Evolutionary conservation across 139 green algal species (phyloP).

Genomic region (Marvania coccoides): DNA sequence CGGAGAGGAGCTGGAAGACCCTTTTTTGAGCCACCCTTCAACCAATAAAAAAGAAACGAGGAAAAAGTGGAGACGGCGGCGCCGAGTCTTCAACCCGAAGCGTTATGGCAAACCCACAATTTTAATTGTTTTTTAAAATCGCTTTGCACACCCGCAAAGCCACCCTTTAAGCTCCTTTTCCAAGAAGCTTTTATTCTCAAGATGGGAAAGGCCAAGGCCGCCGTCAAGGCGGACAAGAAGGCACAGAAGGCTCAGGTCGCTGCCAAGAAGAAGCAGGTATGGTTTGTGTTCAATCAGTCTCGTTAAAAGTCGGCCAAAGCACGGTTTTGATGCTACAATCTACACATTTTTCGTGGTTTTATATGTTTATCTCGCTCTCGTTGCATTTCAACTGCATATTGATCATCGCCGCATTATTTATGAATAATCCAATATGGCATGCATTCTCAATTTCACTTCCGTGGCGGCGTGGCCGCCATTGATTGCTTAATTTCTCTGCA

Average conservation of each 20-base stretch:
- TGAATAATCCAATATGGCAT: background rate
- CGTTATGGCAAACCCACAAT: no score
- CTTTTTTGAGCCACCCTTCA: no score
- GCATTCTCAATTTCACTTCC: background rate
- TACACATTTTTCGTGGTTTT: background rate
- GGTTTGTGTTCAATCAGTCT: no score
- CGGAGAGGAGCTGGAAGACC: no score
- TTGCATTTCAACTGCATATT: background rate
- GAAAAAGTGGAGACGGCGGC: no score
- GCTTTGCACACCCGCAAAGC: no score
- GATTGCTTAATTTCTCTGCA: background rate
- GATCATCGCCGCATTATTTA: background rate
- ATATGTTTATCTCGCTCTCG: background rate
- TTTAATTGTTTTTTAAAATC: no score
- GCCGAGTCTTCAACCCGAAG: no score
- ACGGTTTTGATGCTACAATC: background rate
- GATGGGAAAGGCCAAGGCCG: slow-evolving; percentile 5
- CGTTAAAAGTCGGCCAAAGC: background rate
- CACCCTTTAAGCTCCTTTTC: no score
- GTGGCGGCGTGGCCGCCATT: background rate
- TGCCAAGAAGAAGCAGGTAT: slow-evolving; percentile 4
- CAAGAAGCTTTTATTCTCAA: no score
- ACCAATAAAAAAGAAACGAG: no score
- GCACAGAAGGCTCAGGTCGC: background rate
- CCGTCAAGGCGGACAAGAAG: slow-evolving; percentile 4